phyloP scores from a whole-genome alignment of 768 basidiomycete genomes.

The Exidia glandulosa region DNA sequence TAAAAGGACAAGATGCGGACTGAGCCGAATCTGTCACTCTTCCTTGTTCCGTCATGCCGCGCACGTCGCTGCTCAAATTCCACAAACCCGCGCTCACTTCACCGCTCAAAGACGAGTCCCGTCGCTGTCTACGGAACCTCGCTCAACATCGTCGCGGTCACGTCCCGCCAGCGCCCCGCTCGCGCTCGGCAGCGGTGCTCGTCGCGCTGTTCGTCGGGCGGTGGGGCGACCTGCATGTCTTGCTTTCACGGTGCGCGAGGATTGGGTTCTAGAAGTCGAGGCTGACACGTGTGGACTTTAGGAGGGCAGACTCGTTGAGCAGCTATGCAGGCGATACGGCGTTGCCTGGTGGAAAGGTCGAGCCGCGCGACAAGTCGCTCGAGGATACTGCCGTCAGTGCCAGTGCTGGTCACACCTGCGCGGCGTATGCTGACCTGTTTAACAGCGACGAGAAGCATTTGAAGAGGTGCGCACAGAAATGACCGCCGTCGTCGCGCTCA shows the following conservation, averaged over 20 bases:
- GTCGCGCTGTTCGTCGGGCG: constrained; percentile 80
- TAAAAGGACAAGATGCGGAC: no score
- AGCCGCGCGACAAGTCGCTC: constrained; percentile 49
- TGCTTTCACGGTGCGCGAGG: constrained; percentile 61
- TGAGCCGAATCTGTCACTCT: no score
- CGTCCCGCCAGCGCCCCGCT: constrained; percentile 38
- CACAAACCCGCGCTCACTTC: constrained; percentile 40
- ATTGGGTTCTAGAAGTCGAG: neutral
- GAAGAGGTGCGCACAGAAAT: constrained; percentile 54
- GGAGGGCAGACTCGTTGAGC: constrained; percentile 60
- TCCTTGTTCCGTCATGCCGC: no score
- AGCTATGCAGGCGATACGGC: constrained; percentile 84
- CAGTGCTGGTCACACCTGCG: neutral
- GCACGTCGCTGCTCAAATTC: constrained; percentile 28
- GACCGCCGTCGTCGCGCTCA: neutral
- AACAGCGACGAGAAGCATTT: constrained; percentile 73
- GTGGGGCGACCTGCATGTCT: constrained; percentile 71
- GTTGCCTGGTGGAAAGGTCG: constrained; percentile 76
- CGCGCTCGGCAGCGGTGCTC: constrained; percentile 61
- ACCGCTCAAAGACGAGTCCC: constrained; percentile 31
- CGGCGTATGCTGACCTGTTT: neutral
- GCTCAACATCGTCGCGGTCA: constrained; percentile 21
- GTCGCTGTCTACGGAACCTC: constrained; percentile 48
- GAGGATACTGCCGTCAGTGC: constrained; percentile 66
- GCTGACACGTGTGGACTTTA: constrained; percentile 19